Evolutionary conservation across 225 moss, liverwort and hornwort species (phyloP), one percentile per base, ranked within the genome.

Genomic region (Neckera pumila): DNA sequence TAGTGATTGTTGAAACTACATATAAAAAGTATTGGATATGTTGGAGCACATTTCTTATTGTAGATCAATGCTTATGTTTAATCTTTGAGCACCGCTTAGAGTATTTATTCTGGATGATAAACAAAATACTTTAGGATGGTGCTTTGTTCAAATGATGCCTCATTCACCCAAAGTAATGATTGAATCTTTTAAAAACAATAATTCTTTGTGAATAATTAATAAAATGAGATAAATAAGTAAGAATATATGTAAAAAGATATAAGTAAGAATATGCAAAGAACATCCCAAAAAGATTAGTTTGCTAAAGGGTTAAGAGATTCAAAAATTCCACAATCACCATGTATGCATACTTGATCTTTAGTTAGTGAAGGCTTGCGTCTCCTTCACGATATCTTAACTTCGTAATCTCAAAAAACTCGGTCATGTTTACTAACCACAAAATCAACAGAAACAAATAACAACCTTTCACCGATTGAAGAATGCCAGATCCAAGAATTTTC

Each of bases 341-440:
- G 17, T 6, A 57, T 7, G 1, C 4, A 12, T 12, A 6, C 11
- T 57, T 38, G 58, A n/a, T 9, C 14, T 26, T 58, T 2, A 17
- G 3, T 69, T 26, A 61, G 26, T 82, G 71, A 28, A 81, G 76
- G 40, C 57, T 63, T 72, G 63, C 1, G 2, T 86, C 71, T 0
- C 61, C 61, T 69, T 87, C 87, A 8, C 45, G 60, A 38, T 89
- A 42, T 74, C 87, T 81, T 12, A 84, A 87, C 89, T 89, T 91
- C 89, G 89, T 91, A 21, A 91, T 89, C 67, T 91, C 89, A 47
- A 89, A 91, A 69, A 91, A 91, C 89, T 91, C 89, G 0, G 81
- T 4, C 89, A 91, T 81, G 38, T 45, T 89, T 80, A 91, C 91
- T 91, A 47, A 45, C 34, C 69, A 81, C 62, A 81, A 80, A 2